A percentile compares a stretch with the other conserved stretches of the same genome.
Evolutionary conservation across 805 yeast species (phyloP).

Genomic region (Metschnikowia sp.): DNA sequence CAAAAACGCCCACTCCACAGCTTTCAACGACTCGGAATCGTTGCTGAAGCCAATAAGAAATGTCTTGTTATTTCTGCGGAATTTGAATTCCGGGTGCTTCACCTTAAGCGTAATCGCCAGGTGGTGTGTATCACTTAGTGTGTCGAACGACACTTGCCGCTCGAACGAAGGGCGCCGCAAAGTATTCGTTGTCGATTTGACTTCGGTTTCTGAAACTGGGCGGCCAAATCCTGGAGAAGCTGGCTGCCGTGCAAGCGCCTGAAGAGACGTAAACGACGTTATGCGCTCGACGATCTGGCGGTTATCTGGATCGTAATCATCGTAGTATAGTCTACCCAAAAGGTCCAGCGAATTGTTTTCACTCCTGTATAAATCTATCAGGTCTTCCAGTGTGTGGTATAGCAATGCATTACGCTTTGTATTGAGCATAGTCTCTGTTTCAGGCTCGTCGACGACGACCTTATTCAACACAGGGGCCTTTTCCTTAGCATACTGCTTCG

Average conservation of each 20-base stretch:
- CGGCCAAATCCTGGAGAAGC: constrained; percentile 16
- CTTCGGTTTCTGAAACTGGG: background rate
- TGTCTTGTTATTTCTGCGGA: constrained; percentile 44
- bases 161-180: constrained; percentile 24
- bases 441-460: constrained; percentile 9
- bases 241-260: constrained; percentile 3
- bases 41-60: constrained; percentile 38
- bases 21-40: constrained; percentile 36
- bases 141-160: constrained; percentile 42
- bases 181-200: background rate
- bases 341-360: constrained; percentile 40
- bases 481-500: constrained; percentile 16
- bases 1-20: constrained; percentile 44
- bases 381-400: constrained; percentile 37
- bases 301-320: constrained; percentile 38
- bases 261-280: constrained; percentile 14
- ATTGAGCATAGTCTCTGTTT: constrained; percentile 32
- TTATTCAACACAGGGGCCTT: constrained; percentile 9
- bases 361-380: constrained; percentile 34
- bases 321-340: constrained; percentile 41
- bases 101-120: constrained; percentile 38
- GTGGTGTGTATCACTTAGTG: constrained; percentile 29
- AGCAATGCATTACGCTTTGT: constrained; percentile 38
- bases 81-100: constrained; percentile 41
- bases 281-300: constrained; percentile 14